Evolutionary conservation across 306 rosid species (phyloP).

Genomic region (Arachis stenosperma): DNA sequence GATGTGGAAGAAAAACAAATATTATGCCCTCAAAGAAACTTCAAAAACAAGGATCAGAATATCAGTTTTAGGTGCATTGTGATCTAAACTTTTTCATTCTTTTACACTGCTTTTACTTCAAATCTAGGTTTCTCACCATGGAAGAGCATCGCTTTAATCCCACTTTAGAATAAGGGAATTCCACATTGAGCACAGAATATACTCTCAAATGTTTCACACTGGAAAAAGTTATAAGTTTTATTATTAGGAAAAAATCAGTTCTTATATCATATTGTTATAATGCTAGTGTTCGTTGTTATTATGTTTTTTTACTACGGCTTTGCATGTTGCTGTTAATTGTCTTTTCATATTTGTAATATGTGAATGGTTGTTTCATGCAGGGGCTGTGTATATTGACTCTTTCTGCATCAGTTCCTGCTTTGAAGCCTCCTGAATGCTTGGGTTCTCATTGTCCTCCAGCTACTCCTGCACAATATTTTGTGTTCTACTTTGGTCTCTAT

Average conservation of each 20-base stretch:
- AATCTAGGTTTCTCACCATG: neutral
- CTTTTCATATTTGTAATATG: no score
- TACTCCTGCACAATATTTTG: conserved; percentile 64
- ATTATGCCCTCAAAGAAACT: neutral
- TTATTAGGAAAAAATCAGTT: no score
- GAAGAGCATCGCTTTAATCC: neutral
- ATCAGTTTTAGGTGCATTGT: neutral
- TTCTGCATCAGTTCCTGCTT: conserved; percentile 69
- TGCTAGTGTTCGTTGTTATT: neutral
- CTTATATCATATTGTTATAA: no score
- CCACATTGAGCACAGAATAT: neutral
- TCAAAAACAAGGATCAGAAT: neutral
- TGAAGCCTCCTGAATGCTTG: conserved; percentile 74
- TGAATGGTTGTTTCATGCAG: conserved; percentile 50
- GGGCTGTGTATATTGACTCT: conserved; percentile 87
- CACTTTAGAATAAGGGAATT: neutral
- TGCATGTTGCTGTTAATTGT: no score
- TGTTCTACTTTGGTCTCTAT: conserved; percentile 84
- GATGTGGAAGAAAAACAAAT: neutral
- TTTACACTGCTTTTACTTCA: neutral
- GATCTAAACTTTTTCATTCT: neutral
- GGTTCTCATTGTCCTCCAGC: conserved; percentile 76
- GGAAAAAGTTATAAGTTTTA: no score
- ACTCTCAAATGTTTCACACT: no score
- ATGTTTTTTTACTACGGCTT: neutral